Percentiles rank a stretch among this genome's conserved stretches.
Conservation (phyloP, 164 flowering plant genomes). For the Vitis amurensis region DNA sequence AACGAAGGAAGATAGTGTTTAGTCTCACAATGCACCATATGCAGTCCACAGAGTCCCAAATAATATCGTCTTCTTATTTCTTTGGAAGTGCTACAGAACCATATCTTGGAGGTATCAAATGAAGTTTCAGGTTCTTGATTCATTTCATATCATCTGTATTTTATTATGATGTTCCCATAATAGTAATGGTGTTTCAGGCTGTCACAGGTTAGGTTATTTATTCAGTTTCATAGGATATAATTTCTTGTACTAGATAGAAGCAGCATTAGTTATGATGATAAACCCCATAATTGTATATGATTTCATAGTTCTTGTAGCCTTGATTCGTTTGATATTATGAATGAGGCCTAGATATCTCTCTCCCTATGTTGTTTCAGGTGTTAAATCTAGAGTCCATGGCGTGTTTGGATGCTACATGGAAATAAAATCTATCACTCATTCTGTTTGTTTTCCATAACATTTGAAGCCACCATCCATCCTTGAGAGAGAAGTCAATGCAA, state of each 20-base stretch:
- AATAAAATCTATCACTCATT: too few species aligned
- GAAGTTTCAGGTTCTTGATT: neutral
- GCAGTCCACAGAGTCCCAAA: neutral
- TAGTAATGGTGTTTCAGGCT: neutral
- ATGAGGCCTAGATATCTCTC: neutral
- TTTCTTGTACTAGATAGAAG: neutral
- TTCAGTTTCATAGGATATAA: neutral
- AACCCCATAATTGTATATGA: neutral
- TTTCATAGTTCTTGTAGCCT: neutral
- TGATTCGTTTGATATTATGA: neutral
- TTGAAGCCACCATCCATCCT: too few species aligned
- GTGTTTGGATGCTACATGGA: too few species aligned
- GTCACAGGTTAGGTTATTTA: neutral
- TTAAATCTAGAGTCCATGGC: too few species aligned
- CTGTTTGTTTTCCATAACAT: too few species aligned
- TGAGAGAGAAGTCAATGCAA: too few species aligned
- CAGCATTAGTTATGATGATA: neutral
- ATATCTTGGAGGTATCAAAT: conserved; percentile 3
- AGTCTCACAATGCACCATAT: neutral
- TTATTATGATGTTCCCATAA: neutral
- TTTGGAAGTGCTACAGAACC: neutral
- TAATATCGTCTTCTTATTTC: too few species aligned
- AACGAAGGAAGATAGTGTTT: conserved; percentile 60
- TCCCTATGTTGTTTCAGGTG: too few species aligned
- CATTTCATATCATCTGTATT: neutral